Evolutionary conservation across 331 rosid genomes (phyloP).

Genomic region (Malus hybrid): DNA sequence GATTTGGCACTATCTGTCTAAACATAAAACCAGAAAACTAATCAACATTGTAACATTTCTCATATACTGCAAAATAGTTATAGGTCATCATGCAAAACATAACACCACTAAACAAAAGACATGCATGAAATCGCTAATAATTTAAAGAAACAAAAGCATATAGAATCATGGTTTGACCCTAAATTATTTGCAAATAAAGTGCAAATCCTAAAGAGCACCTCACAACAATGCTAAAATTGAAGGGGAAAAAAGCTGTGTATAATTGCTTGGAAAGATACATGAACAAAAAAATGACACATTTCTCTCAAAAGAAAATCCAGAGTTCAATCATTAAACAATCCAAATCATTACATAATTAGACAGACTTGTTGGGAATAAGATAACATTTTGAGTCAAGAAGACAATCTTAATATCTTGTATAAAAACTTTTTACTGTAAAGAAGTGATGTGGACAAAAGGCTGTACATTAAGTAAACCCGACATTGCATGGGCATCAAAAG

Average conservation of each 20-base stretch:
- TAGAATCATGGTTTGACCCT: neutral
- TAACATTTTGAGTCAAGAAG: neutral
- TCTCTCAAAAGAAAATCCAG: neutral
- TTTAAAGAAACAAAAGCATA: neutral
- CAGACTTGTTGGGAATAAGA: neutral
- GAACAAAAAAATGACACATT: neutral
- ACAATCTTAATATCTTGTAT: neutral
- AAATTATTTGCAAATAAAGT: neutral
- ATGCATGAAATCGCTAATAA: neutral
- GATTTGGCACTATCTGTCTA: neutral
- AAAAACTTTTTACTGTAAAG: neutral
- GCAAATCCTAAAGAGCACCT: neutral
- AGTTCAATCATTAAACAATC: neutral
- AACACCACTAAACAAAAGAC: neutral
- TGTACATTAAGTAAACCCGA: slow-evolving; percentile 80
- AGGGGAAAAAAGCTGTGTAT: neutral
- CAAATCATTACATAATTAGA: neutral
- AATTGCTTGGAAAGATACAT: neutral
- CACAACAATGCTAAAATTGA: neutral
- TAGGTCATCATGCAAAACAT: neutral
- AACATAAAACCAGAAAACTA: neutral
- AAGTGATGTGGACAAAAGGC: slow-evolving; percentile 13
- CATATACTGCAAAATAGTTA: neutral
- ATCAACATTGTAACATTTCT: neutral
- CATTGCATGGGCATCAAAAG: slow-evolving; percentile 60